Base-by-base conservation (phyloP, 164 flowering plant species). In the Stephania japonica region DNA sequence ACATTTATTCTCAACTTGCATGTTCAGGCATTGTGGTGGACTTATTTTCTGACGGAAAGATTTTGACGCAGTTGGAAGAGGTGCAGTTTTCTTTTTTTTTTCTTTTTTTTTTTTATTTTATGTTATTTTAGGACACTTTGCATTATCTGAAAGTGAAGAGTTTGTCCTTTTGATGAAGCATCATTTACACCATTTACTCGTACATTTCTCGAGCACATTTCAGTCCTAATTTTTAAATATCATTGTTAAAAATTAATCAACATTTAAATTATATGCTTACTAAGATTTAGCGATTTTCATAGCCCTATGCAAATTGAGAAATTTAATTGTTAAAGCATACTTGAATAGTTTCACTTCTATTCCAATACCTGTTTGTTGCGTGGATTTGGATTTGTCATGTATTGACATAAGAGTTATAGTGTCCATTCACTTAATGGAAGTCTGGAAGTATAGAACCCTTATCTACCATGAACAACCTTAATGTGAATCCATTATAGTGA, bases 11-110 rank as follows among this genome's bases (percentile, higher is more conserved):
- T 25, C 73, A 69, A 69, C n/a, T 70, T 59, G 12, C 50, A 32
- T 68, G 49, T 79, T 71, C 87, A 89, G 96, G 96, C n/a, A 91
- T 93, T 70, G 72, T 90, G 18, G 84, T 93, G 75, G 98, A 93
- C 74, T 81, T 91, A 82, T 93, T 93, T 78, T 79, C 86, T 43
- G 86, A 81, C 61, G 98, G 94, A 72, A 80, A 85, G 78, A 87
- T 93, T 69, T 76, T 90, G 81, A 82, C 86, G 2, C 81, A 88
- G 77, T 75, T 91, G 77, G 80, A 89, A 81, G 81, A 89, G 89
- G 95, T 88, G 38, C 38, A 32, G 38, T 32, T 32, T 32, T 32
- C 4, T 27, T 32, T 32, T 32, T 32, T 4, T 32, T 4, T 4
- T 32, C 38, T 32, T 32, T 32, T 32, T n/a, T n/a, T n/a, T n/a